Base-by-base conservation (phyloP, 805 yeast genomes). In the Saccharomycopsis oosterbeekiorum region DNA sequence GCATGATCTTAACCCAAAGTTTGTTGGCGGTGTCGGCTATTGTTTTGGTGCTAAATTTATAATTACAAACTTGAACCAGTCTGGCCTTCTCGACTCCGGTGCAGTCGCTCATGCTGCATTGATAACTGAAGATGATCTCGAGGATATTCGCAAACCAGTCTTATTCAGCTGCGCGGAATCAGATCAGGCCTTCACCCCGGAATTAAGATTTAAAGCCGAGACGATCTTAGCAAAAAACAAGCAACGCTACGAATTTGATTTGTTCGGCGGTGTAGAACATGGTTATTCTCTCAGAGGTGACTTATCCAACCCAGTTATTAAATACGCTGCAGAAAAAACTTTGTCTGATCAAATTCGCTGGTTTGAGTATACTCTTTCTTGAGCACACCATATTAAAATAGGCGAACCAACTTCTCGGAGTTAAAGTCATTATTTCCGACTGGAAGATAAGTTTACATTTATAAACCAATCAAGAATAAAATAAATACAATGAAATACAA, bases 71-170 rank as follows among this genome's bases (percentile, higher is more conserved):
- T 61, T 74, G 56, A 67, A 70, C 4, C 67, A 68, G 1, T 62
- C 58, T 9, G 80, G 80, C 36, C 56, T 68, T 9, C 79, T 81
- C 47, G 80, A 81, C 64, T 87, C 78, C 19, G 89, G 81, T 68
- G 96, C 93, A 15, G 73, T 82, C 65, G 94, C 94, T 9, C 97
- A 92, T 73, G 97, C 97, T 5, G 86, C 96, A 2, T 79, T 86
- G 64, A 84, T 88, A 15, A 63, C 78, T 12, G 78, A 79, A 40
- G 91, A 83, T 43, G 96, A 88, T 68, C 77, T 89, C 57, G 80
- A 77, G 59, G 80, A 75, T 1, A 71, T 91, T 66, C 81, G 78
- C 66, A 74, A 73, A 64, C 96, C 96, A 24, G 54, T 92, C 34
- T 66, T 84, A 65, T 84, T 91, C 66, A 78, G 88, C 17, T 88